A percentile compares a stretch with the other conserved stretches of the same genome.
phyloP scores from a whole-genome alignment of 345 rosid genomes.

The Rhizophora mangle region DNA sequence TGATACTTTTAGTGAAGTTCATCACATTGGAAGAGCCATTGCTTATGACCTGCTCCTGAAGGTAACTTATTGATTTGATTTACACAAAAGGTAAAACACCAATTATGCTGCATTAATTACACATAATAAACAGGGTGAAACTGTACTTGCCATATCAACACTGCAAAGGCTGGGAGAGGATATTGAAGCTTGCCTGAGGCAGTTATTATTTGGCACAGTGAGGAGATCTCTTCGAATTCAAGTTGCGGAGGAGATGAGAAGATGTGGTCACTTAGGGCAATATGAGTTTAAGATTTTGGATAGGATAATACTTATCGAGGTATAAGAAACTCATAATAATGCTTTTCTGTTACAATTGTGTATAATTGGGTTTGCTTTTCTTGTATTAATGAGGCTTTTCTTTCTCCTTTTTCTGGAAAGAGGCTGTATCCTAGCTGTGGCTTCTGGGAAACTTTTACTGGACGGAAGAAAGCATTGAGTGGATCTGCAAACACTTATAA shows the following conservation, averaged over 20 bases:
- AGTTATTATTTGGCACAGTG: constrained; percentile 84
- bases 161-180: constrained; percentile 96
- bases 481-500: constrained; percentile 34
- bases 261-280: constrained; percentile 67
- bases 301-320: constrained; percentile 82
- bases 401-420: constrained; percentile 44
- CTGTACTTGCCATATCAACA: constrained; percentile 74
- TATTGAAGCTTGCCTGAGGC: constrained; percentile 72
- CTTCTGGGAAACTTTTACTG: constrained; percentile 78
- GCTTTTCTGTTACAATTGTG: constrained; percentile 12
- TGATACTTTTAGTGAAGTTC: constrained; percentile 91
- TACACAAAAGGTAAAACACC: constrained; percentile 14
- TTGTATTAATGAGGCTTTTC: constrained; percentile 24
- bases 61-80: constrained; percentile 49
- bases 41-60: constrained; percentile 91
- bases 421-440: constrained; percentile 93
- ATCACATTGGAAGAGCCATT: constrained; percentile 80
- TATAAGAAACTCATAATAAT: constrained; percentile 26
- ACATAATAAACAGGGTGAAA: constrained; percentile 74
- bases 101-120: constrained; percentile 33
- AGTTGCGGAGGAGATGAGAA: constrained; percentile 76
- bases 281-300: constrained; percentile 74
- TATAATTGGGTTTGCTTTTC: constrained; percentile 20
- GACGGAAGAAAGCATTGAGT: constrained; percentile 47
- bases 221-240: constrained; percentile 75